A percentile compares a stretch with the other conserved stretches of the same genome.
Evolutionary conservation across 176 grass and related monocot genomes (phyloP).

Genomic region (Leersia perrieri): DNA sequence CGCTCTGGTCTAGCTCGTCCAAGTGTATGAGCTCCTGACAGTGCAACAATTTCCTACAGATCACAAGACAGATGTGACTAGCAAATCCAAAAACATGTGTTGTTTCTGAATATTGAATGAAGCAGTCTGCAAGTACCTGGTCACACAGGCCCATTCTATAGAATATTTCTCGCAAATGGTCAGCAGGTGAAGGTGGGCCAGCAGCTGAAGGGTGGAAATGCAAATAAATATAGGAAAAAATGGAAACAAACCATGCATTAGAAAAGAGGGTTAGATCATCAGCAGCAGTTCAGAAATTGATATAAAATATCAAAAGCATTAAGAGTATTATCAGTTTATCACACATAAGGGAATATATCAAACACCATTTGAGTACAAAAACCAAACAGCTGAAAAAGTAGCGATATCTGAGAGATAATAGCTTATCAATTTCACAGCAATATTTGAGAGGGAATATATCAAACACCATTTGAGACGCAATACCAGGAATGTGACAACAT

Average conservation of each 20-base stretch:
- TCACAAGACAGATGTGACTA: conserved; percentile 9
- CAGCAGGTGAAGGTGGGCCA: conserved; percentile 83
- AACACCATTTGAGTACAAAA: neutral
- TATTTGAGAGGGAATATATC: no score
- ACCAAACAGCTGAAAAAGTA: neutral
- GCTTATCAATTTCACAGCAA: neutral
- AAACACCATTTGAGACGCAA: neutral
- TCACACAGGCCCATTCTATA: conserved; percentile 96
- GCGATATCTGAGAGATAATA: neutral
- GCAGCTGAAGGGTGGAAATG: conserved; percentile 52
- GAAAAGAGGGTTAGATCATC: neutral
- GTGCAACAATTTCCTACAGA: conserved; percentile 84
- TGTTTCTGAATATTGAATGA: neutral
- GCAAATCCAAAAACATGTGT: neutral
- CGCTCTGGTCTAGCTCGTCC: conserved; percentile 82
- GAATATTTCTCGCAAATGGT: conserved; percentile 86
- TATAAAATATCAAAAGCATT: conserved; percentile 10
- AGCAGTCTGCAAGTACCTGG: conserved; percentile 46
- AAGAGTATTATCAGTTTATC: neutral
- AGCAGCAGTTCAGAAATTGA: neutral
- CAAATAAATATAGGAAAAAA: conserved; percentile 8
- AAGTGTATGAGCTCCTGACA: conserved; percentile 98
- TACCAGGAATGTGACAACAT: neutral
- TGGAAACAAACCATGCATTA: neutral
- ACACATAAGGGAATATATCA: neutral